Conservation (phyloP, 2,329 filamentous ascomycete species). For the Nannizziopsis barbatae region DNA sequence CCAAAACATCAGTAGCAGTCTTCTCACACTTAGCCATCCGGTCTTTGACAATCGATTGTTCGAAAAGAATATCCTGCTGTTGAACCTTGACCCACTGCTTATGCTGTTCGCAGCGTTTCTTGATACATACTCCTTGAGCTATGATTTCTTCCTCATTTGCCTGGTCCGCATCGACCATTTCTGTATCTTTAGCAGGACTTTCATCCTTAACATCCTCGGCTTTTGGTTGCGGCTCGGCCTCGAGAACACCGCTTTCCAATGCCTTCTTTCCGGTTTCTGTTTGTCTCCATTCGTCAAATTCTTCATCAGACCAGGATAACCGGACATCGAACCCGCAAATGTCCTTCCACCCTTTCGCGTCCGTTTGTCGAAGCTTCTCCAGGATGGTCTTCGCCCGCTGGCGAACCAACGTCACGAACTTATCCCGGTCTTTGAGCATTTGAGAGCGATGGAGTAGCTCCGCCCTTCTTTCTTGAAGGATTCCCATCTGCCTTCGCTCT, state of each 20-base stretch:
- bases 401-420: conserved; percentile 34
- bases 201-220: neutral
- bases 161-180: conserved; percentile 25
- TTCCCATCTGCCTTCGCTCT: conserved; percentile 16
- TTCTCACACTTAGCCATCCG: conserved; percentile 32
- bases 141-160: conserved; percentile 23
- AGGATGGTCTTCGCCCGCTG: conserved; percentile 33
- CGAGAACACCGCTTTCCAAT: conserved; percentile 30
- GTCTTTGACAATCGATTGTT: conserved; percentile 30
- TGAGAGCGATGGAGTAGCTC: conserved; percentile 22
- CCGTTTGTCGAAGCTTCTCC: conserved; percentile 35
- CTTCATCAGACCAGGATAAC: conserved; percentile 39
- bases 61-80: conserved; percentile 36
- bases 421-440: conserved; percentile 34
- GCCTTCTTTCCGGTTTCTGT: conserved; percentile 30
- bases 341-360: conserved; percentile 39
- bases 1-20: conserved; percentile 34
- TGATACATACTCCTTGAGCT: conserved; percentile 36
- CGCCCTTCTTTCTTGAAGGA: conserved; percentile 13
- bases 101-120: conserved; percentile 40
- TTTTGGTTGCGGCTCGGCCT: conserved; percentile 20
- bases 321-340: conserved; percentile 40
- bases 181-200: conserved; percentile 27
- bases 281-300: conserved; percentile 38
- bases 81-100: conserved; percentile 39